Conservation (phyloP, 495 filamentous ascomycete species). For the Aspergillus conjunctus region DNA sequence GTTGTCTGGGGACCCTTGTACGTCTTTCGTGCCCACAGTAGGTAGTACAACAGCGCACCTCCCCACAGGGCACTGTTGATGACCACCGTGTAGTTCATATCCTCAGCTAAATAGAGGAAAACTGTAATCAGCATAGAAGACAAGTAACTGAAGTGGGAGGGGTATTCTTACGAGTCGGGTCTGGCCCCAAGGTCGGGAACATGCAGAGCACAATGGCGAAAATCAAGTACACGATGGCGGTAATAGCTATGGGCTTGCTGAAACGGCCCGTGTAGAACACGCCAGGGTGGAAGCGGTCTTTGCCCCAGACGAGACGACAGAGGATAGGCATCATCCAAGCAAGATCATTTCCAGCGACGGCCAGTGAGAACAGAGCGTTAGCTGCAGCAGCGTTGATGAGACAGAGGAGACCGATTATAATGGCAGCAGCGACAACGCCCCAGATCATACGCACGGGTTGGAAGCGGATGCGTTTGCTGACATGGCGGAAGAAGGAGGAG, state of each 20-base stretch:
- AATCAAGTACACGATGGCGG: slow-evolving; percentile 54
- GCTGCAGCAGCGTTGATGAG: slow-evolving; percentile 62
- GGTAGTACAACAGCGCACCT: slow-evolving; percentile 63
- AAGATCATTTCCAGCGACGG: slow-evolving; percentile 62
- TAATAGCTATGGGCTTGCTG: slow-evolving; percentile 55
- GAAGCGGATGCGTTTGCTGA: slow-evolving; percentile 57
- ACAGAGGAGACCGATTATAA: slow-evolving; percentile 59
- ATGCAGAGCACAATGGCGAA: slow-evolving; percentile 61
- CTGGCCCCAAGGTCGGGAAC: slow-evolving; percentile 60
- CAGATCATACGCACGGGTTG: slow-evolving; percentile 65
- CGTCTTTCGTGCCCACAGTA: slow-evolving; percentile 66
- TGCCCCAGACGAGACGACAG: slow-evolving; percentile 63
- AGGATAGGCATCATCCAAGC: slow-evolving; percentile 67
- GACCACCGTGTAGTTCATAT: slow-evolving; percentile 69
- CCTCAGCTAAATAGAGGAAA: slow-evolving; percentile 35
- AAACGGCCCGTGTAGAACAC: slow-evolving; percentile 61
- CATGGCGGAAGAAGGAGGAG: slow-evolving; percentile 60
- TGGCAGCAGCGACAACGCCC: slow-evolving; percentile 55
- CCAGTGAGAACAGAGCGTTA: slow-evolving; percentile 63
- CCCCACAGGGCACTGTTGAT: slow-evolving; percentile 64
- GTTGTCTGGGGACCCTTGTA: slow-evolving; percentile 75
- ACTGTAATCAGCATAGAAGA: neutral
- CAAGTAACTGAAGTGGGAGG: neutral
- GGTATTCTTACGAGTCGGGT: slow-evolving; percentile 48
- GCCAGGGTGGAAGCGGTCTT: slow-evolving; percentile 62